phyloP scores from a whole-genome alignment of 2,329 filamentous ascomycete genomes.

The Ceratocystis albifundus region DNA sequence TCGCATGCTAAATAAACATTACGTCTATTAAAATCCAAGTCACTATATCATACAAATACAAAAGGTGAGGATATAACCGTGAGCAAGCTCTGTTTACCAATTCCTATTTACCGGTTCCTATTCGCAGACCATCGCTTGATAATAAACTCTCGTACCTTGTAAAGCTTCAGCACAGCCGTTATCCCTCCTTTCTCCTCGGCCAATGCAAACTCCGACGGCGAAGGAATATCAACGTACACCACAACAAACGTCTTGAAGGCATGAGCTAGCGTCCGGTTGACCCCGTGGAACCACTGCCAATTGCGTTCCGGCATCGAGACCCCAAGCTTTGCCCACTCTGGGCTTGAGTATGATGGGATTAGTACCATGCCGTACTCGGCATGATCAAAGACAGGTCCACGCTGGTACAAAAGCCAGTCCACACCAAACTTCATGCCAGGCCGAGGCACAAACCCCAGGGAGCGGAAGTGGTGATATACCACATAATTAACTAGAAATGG shows the following conservation, averaged over 20 bases:
- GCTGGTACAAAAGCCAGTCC: conserved; percentile 88
- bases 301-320: conserved; percentile 40
- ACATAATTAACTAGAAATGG: conserved; percentile 76
- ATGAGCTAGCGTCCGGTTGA: conserved; percentile 80
- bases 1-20: conserved; percentile 6
- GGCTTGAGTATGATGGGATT: conserved; percentile 66
- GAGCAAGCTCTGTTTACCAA: conserved; percentile 28
- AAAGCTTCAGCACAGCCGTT: conserved; percentile 51
- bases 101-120: conserved; percentile 65
- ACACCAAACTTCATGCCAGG: conserved; percentile 89
- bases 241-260: conserved; percentile 83
- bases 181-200: conserved; percentile 43
- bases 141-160: conserved; percentile 68
- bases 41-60: not conserved
- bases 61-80: not conserved
- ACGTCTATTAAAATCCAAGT: not conserved
- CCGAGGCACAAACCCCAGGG: conserved; percentile 86
- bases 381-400: conserved; percentile 87
- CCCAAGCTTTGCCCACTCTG: conserved; percentile 55
- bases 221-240: conserved; percentile 82
- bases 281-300: conserved; percentile 79
- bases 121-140: conserved; percentile 78
- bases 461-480: conserved; percentile 92
- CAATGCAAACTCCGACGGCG: conserved; percentile 42
- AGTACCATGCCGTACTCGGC: conserved; percentile 85